Base-by-base conservation (phyloP, 805 yeast species). In the Yamadazyma takamatsuzukensis region DNA sequence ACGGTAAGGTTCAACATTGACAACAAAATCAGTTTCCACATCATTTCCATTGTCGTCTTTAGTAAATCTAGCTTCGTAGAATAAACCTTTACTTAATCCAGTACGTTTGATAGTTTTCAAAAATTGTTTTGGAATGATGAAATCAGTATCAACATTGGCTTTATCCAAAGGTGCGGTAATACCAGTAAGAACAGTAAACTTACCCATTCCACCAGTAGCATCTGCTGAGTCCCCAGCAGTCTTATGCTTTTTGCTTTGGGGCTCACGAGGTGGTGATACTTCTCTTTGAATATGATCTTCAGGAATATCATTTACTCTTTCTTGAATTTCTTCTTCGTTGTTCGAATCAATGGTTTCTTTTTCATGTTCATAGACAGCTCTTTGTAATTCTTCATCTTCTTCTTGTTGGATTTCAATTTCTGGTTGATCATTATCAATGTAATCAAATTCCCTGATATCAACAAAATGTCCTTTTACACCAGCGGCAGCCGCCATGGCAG, bases 401-500 rank as follows among this genome's bases (percentile, higher is more conserved):
- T 49, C 55, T 22, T 70, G 74, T 40, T 63, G 67, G 29, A 78
- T 54, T 28, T 58, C 56, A 44, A 86, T 64, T 40, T 76, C 68
- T 40, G 94, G 80, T 49, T 77, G 81, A 44, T 72, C 76, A 43
- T 72, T 52, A 27, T 65, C 73, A 41, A 71, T 66, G 61, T 76
- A 83, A 39, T 77, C 67, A 59, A 74, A 85, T 35, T 85, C 82
- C 65, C 98, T 81, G 49, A 89, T 89, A 56, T 93, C 98, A 28
- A 84, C 74, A 51, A 93, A 80, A 53, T 81, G 87, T 47, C 98
- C 98, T 36, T 74, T 75, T 47, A 93, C 80, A 51, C 89, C 96
- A 13, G 98, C 97, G 14, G 97, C 97, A 19, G 98, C 98, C 29
- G 98, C 98, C 98, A 93, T 93, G 15, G 96, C 96, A 24, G 98